These are phyloP conservation scores for Lyophyllum atratum DNA, from an alignment of 768 basidiomycete species.

Conservation along the genomic window DNA sequence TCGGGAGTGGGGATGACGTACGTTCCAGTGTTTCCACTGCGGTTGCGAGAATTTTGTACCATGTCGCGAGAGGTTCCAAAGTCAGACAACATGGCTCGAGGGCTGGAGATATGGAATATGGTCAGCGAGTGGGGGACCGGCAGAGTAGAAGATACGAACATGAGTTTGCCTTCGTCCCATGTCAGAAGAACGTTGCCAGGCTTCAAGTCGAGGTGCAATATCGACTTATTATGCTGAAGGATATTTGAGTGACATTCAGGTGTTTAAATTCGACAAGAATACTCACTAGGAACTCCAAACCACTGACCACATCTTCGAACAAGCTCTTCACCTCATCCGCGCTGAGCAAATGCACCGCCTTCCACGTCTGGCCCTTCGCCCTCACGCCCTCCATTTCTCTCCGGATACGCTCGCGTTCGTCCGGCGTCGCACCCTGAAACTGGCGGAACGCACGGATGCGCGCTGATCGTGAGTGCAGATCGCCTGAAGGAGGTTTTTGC, in stretches of 20 bases:
- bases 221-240: constrained; percentile 74
- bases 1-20: constrained; percentile 37
- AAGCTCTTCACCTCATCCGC: constrained; percentile 81
- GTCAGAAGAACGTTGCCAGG: constrained; percentile 92
- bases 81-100: constrained; percentile 92
- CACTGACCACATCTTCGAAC: constrained; percentile 85
- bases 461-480: constrained; percentile 60
- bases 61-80: constrained; percentile 95
- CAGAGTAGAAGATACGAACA: constrained; percentile 46
- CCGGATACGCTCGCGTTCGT: constrained; percentile 63
- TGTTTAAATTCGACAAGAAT: no score
- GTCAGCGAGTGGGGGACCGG: neutral
- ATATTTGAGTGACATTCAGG: constrained; percentile 2
- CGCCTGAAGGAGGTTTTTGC: constrained; percentile 18
- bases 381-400: constrained; percentile 44
- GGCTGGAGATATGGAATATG: constrained; percentile 44
- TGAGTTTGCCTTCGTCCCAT: constrained; percentile 83
- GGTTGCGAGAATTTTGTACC: constrained; percentile 63
- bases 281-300: constrained; percentile 81
- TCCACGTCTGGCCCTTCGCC: constrained; percentile 45
- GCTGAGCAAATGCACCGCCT: constrained; percentile 81
- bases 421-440: constrained; percentile 63
- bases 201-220: constrained; percentile 92
- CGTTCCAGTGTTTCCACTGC: constrained; percentile 97
- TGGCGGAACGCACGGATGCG: constrained; percentile 78